These are phyloP conservation scores for Rhizophagus prolifer DNA, from an alignment of 192 early-diverging fungal genomes.

Conservation along the genomic window DNA sequence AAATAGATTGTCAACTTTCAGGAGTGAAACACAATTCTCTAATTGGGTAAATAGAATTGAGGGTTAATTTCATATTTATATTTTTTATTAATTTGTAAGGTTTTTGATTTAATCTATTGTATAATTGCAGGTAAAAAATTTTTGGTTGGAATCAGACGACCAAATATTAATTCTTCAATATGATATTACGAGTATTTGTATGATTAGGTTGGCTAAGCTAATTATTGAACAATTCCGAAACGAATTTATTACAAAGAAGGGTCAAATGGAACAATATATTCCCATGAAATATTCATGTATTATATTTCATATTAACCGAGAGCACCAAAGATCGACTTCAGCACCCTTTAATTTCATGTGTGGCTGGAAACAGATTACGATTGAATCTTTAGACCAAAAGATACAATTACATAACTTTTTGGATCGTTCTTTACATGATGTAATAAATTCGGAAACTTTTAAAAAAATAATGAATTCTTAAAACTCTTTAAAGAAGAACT, in stretches of 20 bases:
- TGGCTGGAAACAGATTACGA: background rate
- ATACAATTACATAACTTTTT: background rate
- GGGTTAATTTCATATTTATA: no score
- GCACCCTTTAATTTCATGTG: background rate
- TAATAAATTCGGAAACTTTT: background rate
- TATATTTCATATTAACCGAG: background rate
- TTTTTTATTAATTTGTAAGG: no score
- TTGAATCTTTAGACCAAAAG: background rate
- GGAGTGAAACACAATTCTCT: background rate
- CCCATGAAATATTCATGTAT: background rate
- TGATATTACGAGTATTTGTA: background rate
- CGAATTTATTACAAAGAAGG: no score
- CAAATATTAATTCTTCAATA: slow-evolving; percentile 16
- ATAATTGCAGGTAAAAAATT: background rate
- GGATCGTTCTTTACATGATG: background rate
- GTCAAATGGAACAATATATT: no score
- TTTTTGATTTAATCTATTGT: no score
- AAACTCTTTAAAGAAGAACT: background rate
- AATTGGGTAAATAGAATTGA: background rate
- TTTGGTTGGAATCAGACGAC: slow-evolving; percentile 8
- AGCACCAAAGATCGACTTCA: background rate
- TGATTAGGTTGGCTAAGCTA: background rate
- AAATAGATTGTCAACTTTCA: slow-evolving; percentile 17
- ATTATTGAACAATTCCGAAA: slow-evolving; percentile 17
- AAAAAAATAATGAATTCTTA: background rate